A percentile compares a stretch with the other conserved stretches of the same genome.
Conservation (phyloP, 1,139 yeast species). For the Entelexis sorbosivorans region DNA sequence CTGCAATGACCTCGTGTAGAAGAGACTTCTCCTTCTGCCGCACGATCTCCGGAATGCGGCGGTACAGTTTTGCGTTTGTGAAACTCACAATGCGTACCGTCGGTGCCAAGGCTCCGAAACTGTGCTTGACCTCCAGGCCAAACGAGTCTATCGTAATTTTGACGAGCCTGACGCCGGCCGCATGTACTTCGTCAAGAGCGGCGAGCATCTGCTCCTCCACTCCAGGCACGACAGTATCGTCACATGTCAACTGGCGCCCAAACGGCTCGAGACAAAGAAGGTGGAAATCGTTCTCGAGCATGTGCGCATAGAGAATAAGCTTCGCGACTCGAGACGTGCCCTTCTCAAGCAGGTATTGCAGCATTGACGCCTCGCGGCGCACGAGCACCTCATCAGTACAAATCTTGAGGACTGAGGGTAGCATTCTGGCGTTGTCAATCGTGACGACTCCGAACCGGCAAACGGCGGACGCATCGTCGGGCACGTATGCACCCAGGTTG, state of each 20-base stretch:
- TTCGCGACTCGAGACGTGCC: constrained; percentile 21
- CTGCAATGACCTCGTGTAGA: constrained; percentile 4
- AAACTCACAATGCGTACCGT: constrained; percentile 24
- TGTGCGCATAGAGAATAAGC: constrained; percentile 24
- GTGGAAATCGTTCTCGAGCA: constrained; percentile 22
- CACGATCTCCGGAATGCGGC: constrained; percentile 24
- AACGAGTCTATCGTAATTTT: constrained; percentile 23
- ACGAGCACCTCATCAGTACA: constrained; percentile 8
- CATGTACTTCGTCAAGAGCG: constrained; percentile 24
- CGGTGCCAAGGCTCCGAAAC: background rate
- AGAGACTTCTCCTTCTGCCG: constrained; percentile 23
- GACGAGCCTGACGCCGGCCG: constrained; percentile 23
- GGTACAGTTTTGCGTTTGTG: constrained; percentile 23
- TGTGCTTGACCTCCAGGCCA: constrained; percentile 20
- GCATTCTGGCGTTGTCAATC: background rate
- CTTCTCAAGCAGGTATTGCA: constrained; percentile 24
- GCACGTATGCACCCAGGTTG: background rate
- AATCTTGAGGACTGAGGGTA: background rate
- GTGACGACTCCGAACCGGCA: background rate
- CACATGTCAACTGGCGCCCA: constrained; percentile 23
- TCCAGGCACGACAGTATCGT: constrained; percentile 19
- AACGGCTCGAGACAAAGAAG: constrained; percentile 25
- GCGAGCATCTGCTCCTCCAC: constrained; percentile 21
- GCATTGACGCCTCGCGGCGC: constrained; percentile 25
- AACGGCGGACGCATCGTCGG: background rate